phyloP scores from a whole-genome alignment of 169 alveolate genomes.

The Cryptosporidium ryanae region DNA sequence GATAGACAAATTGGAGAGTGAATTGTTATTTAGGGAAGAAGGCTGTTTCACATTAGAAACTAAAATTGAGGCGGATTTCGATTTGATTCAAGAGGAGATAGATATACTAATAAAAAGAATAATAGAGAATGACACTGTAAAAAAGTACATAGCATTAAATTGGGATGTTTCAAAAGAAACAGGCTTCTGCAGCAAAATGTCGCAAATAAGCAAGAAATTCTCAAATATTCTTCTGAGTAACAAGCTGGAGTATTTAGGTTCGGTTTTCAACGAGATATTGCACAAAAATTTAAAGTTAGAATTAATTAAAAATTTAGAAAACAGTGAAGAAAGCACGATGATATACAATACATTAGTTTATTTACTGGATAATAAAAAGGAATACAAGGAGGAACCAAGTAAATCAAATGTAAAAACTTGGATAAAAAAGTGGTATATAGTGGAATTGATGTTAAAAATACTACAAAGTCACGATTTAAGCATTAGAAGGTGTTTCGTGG shows the following conservation, averaged over 20 bases:
- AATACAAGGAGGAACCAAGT: not conserved
- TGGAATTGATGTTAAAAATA: slow-evolving; percentile 9
- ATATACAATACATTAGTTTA: not conserved
- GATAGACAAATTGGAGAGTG: slow-evolving; percentile 36
- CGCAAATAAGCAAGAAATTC: not conserved
- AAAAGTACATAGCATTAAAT: slow-evolving; percentile 4
- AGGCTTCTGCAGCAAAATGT: not conserved
- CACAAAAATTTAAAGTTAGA: slow-evolving; percentile 16
- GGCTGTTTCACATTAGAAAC: not conserved
- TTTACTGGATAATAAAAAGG: not conserved
- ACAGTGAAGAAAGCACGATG: not conserved
- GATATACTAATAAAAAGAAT: slow-evolving; percentile 30
- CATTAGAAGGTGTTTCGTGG: not conserved
- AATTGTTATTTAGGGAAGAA: not conserved
- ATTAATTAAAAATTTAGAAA: not conserved
- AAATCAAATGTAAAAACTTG: slow-evolving; percentile 5
- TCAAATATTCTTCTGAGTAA: not conserved
- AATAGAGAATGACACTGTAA: not conserved
- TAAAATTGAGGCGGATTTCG: not conserved
- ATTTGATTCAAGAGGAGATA: slow-evolving; percentile 32
- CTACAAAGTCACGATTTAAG: not conserved
- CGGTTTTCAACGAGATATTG: slow-evolving; percentile 13
- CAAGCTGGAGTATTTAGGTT: slow-evolving; percentile 29
- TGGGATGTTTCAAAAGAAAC: slow-evolving; percentile 36
- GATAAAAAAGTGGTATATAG: slow-evolving; percentile 43